Percentiles rank a stretch among this genome's conserved stretches.
Evolutionary conservation across 2,329 filamentous ascomycete species (phyloP).

Genomic region (Ascochyta rabiei): DNA sequence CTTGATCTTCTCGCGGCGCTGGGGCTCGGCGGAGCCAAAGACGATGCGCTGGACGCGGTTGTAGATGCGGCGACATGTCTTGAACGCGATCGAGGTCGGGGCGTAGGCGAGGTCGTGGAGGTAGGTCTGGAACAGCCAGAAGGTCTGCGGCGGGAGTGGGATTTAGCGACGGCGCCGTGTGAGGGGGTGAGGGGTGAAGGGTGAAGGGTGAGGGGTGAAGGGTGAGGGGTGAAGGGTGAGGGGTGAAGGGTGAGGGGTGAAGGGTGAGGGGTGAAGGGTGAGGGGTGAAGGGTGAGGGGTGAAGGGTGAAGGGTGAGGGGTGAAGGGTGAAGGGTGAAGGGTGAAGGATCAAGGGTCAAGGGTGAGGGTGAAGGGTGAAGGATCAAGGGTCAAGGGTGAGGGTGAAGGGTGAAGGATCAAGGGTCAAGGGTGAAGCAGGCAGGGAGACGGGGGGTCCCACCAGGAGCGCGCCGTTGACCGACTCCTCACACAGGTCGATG

Average conservation of each 20-base stretch:
- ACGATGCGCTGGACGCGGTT: slow-evolving; percentile 90
- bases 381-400: background rate
- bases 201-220: too few relatives aligned
- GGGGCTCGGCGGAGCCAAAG: slow-evolving; percentile 75
- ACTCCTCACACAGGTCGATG: slow-evolving; percentile 84
- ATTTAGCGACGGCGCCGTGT: too few relatives aligned
- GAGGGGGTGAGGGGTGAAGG: slow-evolving; percentile 55
- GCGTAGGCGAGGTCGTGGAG: slow-evolving; percentile 79
- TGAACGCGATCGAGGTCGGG: slow-evolving; percentile 77
- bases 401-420: background rate
- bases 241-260: too few relatives aligned
- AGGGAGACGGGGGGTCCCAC: slow-evolving; percentile 60
- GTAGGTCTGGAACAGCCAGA: slow-evolving; percentile 90
- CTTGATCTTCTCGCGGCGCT: slow-evolving; percentile 74
- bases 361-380: background rate
- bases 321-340: background rate
- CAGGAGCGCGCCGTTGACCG: slow-evolving; percentile 80
- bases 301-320: background rate
- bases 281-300: too few relatives aligned
- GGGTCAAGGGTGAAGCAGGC: background rate
- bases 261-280: too few relatives aligned
- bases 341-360: background rate
- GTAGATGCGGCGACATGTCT: slow-evolving; percentile 82
- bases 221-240: too few relatives aligned
- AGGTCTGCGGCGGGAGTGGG: slow-evolving; percentile 70